Base-by-base conservation (phyloP, 495 filamentous ascomycete genomes). In the Physcia stellaris region DNA sequence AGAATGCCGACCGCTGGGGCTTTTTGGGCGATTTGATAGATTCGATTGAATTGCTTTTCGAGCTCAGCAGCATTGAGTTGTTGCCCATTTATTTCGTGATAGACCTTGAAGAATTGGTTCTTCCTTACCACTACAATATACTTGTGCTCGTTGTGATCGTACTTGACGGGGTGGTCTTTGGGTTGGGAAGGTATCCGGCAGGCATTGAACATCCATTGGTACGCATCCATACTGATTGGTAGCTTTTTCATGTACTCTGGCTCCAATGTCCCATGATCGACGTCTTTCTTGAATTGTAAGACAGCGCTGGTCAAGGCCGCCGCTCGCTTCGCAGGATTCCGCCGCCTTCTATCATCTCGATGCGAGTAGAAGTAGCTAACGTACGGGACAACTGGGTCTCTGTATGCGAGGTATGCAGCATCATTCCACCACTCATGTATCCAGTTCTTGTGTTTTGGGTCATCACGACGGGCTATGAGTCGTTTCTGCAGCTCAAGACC, bases 341-440 rank as follows among this genome's bases (percentile, higher is more conserved):
- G 78, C 39, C 88, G 76, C 51, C 79, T 69, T 35, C 86, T 77
- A 57, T 99, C 92, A 58, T 99, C 92, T 39, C 81, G 75, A 69
- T 94, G 88, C 24, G 86, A 94, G 67, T 99, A 99, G 64, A 99
- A 99, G 70, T 99, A 99, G 57, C 85, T 93, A 47, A 99, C 92
- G 56, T 96, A 99, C 40, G 92, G 92, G 21, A 96, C 82, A 20
- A 99, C 83, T 24, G 92, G 92, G 59, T 95, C 92, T 42, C 88
- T 83, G 67, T 94, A 94, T 41, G 55, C 70, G 39, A 99, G 71
- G 62, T 99, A 99, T 27, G 90, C 87, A 2, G 73, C 71, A 40
- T 87, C 70, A 61, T 95, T 94, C 92, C 92, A 99, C 92, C 92
- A 99, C 50, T 96, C 87, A 43, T 75, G 72, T 13, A 99, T 57